These are phyloP conservation scores for Pholiota molesta DNA, from an alignment of 768 basidiomycete genomes.

Conservation along the genomic window DNA sequence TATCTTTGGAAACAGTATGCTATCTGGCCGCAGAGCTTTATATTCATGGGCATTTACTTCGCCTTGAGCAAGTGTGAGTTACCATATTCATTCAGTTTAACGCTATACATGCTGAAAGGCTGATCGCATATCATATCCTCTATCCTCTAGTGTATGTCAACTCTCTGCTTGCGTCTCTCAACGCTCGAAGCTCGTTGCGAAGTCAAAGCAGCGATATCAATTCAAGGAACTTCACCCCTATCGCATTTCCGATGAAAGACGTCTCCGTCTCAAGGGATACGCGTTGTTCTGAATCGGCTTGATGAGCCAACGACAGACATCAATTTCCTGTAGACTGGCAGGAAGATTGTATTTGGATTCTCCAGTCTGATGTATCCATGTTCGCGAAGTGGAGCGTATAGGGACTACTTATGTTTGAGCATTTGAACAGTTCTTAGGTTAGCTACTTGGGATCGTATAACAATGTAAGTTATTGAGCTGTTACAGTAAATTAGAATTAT, in stretches of 20 bases:
- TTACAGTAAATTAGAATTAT: too few species aligned
- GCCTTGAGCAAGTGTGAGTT: constrained; percentile 19
- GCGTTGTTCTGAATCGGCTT: neutral
- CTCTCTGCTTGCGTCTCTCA: constrained; percentile 20
- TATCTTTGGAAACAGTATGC: constrained; percentile 12
- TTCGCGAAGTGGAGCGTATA: too few species aligned
- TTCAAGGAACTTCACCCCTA: neutral
- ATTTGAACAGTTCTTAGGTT: too few species aligned
- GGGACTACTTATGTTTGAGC: too few species aligned
- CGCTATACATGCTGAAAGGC: neutral
- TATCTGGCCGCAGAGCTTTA: constrained; percentile 21
- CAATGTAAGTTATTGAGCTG: too few species aligned
- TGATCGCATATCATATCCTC: neutral
- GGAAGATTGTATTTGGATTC: too few species aligned
- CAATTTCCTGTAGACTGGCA: too few species aligned
- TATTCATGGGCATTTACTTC: constrained; percentile 24
- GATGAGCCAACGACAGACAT: neutral
- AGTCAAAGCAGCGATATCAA: neutral
- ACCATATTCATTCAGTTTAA: neutral
- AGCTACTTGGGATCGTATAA: too few species aligned
- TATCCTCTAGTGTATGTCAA: constrained; percentile 18
- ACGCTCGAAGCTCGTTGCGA: constrained; percentile 8
- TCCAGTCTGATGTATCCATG: too few species aligned
- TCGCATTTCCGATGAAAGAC: constrained; percentile 3
- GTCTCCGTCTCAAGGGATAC: neutral